These are phyloP conservation scores for Eucalyptus erythrocorys DNA, from an alignment of 345 rosid species.

Conservation along the genomic window DNA sequence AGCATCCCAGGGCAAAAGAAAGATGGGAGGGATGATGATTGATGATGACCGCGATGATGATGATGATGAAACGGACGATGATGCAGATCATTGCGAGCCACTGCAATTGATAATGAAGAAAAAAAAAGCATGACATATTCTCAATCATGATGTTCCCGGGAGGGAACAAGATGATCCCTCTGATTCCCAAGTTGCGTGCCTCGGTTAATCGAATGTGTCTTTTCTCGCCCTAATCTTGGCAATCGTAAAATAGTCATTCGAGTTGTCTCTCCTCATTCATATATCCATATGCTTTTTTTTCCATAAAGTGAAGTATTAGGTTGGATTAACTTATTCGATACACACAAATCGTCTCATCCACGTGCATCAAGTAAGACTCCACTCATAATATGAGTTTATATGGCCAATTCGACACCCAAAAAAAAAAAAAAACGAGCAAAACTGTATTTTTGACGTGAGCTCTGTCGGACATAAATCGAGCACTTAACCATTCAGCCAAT, in stretches of 20 bases:
- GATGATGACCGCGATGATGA: not conserved
- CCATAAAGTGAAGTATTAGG: not conserved
- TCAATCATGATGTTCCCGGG: not conserved
- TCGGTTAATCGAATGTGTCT: not conserved
- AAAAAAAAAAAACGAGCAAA: not conserved
- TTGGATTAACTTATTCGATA: not conserved
- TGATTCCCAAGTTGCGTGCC: not conserved
- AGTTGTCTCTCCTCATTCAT: not conserved
- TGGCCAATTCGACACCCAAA: accelerated
- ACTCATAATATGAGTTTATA: not conserved
- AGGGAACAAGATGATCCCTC: not conserved
- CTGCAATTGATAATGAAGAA: slow-evolving; percentile 10
- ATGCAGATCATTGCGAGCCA: slow-evolving; percentile 8
- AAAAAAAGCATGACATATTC: not conserved
- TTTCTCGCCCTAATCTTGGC: not conserved
- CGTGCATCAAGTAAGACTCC: not conserved
- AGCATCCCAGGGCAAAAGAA: slow-evolving; percentile 27
- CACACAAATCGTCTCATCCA: not conserved
- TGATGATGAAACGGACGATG: not conserved
- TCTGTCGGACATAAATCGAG: not conserved
- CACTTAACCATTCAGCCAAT: not conserved
- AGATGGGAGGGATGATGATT: not conserved
- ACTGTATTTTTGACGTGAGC: not conserved
- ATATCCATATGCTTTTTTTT: not conserved
- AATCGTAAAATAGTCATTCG: not conserved